Evolutionary conservation across 495 filamentous ascomycete genomes (phyloP), one percentile per base, ranked within the genome.

Genomic region (Patellaria atrata): DNA sequence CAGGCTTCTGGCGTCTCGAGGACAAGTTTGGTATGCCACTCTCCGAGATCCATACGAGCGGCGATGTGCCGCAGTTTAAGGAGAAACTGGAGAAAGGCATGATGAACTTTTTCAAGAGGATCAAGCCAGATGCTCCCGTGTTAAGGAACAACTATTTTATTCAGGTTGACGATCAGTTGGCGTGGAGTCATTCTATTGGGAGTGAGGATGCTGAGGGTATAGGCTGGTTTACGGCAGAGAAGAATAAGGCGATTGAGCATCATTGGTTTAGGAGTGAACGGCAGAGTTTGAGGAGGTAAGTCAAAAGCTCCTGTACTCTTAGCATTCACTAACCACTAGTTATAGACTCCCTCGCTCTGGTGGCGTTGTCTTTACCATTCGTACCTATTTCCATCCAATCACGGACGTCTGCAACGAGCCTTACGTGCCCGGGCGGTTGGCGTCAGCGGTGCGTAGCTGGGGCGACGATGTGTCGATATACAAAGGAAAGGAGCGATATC

Each of bases 1-100:
- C 83, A 0, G 84, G 83, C 0, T 94, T 92, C 61, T 92, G 83
- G 85, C 72, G 82, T 5, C 67, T 92, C 4, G 61, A 67, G 33
- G 81, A 92, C 48, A 91, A 94, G 58, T 75, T 79, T 53, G 78
- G 79, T 5, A 89, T 94, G 84, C 62, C 66, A 15, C 57, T 92
- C 3, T 73, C 70, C 2, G 79, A 89, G 44, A 89, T 94, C 52
- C 85, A 94, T 51, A 82, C 78, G 0, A 73, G 69, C 1, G 85
- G 82, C 14, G 65, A 79, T 42, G 85, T 94, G 6, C 84, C 85
- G 1, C 72, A 76, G 27, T 92, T 64, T 60, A 67, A 65, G 31
- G 65, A 76, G 54, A 85, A 84, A 48, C 56, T 92, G 11, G 75
- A 87, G 53, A 80, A 75, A 48, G 57, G 57, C 19, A 61, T 61